A percentile compares a stretch with the other conserved stretches of the same genome.
phyloP scores from a whole-genome alignment of 2,329 filamentous ascomycete species.

The Botrytis squamosa region DNA sequence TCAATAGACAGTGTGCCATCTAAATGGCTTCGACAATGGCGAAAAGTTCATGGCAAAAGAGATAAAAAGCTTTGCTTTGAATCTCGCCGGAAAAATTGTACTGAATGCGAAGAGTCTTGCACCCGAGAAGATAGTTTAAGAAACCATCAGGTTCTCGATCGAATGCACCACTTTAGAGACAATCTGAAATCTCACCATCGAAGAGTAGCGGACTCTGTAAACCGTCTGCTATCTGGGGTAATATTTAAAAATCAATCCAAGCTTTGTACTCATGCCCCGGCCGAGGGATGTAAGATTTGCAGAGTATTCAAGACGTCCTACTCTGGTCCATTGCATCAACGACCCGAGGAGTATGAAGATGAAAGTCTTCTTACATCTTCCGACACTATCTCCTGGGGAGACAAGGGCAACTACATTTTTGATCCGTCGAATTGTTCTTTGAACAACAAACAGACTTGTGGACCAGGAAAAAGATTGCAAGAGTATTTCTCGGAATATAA shows the following conservation, averaged over 20 bases:
- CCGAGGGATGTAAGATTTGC: background rate
- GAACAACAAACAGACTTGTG: background rate
- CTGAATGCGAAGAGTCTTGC: background rate
- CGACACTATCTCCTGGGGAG: background rate
- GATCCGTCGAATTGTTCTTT: background rate
- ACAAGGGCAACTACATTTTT: background rate
- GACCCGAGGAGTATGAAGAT: background rate
- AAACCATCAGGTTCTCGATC: no score
- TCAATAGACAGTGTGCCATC: no score
- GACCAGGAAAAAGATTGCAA: background rate
- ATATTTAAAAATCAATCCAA: background rate
- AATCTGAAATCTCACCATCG: background rate
- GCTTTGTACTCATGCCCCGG: background rate
- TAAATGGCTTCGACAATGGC: no score
- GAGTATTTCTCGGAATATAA: background rate
- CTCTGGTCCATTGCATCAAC: background rate
- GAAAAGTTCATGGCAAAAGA: no score
- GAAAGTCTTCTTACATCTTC: background rate
- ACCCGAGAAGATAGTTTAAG: no score
- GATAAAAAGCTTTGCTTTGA: background rate
- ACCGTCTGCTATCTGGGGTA: background rate
- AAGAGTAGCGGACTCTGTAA: rapidly evolving
- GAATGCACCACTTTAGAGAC: background rate
- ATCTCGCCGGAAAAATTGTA: background rate
- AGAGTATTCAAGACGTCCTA: background rate